Conservation (phyloP, 805 yeast genomes). For the Clavispora carvajalis region DNA sequence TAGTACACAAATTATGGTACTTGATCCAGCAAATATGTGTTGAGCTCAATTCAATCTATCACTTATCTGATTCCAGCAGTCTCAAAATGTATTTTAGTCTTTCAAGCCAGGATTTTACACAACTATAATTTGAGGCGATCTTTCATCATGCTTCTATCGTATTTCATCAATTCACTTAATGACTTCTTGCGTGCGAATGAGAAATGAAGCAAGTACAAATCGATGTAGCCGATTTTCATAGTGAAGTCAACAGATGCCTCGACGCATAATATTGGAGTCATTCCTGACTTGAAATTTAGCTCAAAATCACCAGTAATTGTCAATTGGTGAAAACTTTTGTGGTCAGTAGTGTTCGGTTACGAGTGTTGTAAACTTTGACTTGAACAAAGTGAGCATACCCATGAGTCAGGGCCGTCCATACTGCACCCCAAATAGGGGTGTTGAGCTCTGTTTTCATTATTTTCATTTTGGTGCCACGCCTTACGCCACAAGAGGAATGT, state of each 20-base stretch:
- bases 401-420: conserved; percentile 41
- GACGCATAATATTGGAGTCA: conserved; percentile 38
- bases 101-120: conserved; percentile 54
- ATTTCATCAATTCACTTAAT: conserved; percentile 43
- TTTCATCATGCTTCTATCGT: conserved; percentile 48
- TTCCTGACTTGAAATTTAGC: conserved; percentile 6
- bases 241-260: conserved; percentile 29
- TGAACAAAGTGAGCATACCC: conserved; percentile 62
- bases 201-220: conserved; percentile 47
- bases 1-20: conserved; percentile 29
- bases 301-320: conserved; percentile 26
- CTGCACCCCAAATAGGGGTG: conserved; percentile 36
- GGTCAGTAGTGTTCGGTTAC: conserved; percentile 46
- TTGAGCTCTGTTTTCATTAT: conserved; percentile 20
- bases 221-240: conserved; percentile 44
- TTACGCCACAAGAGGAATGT: conserved; percentile 44
- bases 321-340: conserved; percentile 57
- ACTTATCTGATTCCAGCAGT: conserved; percentile 18
- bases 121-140: conserved; percentile 53
- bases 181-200: conserved; percentile 33
- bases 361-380: conserved; percentile 60
- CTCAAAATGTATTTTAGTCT: conserved; percentile 37
- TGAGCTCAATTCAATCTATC: conserved; percentile 28
- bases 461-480: conserved; percentile 46
- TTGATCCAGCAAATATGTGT: conserved; percentile 27